Evolutionary conservation across 192 early-diverging fungal genomes (phyloP).

Genomic region (Cetraspora pellucida): DNA sequence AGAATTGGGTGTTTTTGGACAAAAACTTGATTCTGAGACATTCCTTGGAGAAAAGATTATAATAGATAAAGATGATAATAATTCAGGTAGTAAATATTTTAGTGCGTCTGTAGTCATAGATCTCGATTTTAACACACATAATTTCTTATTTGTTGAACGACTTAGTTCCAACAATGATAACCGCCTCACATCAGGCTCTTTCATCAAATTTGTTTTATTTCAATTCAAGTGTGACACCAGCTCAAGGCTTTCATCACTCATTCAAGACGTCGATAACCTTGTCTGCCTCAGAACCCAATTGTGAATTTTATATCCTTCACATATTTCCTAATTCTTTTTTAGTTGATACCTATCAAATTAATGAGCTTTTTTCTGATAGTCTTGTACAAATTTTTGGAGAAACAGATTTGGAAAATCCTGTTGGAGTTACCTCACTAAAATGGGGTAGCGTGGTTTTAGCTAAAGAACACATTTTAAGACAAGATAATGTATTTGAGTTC

Average conservation of each 20-base stretch:
- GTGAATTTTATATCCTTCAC: neutral
- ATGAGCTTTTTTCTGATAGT: neutral
- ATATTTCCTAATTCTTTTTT: conserved; percentile 15
- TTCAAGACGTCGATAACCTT: neutral
- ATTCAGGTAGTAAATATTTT: neutral
- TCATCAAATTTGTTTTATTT: neutral
- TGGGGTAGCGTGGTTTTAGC: neutral
- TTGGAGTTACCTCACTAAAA: conserved; percentile 1
- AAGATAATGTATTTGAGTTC: neutral
- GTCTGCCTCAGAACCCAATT: neutral
- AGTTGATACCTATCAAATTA: conserved; percentile 9
- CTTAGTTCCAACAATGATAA: neutral
- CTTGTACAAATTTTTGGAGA: conserved; percentile 1
- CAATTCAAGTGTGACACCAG: neutral
- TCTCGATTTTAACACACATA: neutral
- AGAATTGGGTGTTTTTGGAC: neutral
- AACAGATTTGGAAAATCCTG: conserved; percentile 9
- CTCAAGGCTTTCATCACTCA: conserved; percentile 1
- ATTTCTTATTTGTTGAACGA: neutral
- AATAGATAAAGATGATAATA: neutral
- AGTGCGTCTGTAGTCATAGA: neutral
- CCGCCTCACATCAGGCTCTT: too few species aligned
- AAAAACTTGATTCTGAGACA: neutral
- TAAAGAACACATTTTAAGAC: neutral
- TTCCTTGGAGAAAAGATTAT: neutral